A percentile compares a stretch with the other conserved stretches of the same genome.
Conservation (phyloP, 805 yeast genomes). For the Hanseniaspora singularis region DNA sequence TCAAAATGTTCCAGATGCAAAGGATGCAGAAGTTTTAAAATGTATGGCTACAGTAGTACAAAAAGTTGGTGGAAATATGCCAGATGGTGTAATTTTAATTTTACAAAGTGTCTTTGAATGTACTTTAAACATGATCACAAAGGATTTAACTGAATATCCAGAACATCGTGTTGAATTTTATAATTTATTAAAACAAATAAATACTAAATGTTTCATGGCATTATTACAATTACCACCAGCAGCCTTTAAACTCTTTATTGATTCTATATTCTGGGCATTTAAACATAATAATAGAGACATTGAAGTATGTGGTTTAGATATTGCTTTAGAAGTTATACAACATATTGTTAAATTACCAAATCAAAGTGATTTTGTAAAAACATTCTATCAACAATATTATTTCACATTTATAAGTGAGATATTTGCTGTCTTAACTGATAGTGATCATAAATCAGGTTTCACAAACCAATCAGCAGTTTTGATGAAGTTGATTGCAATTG, state of each 20-base stretch:
- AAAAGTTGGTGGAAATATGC: conserved; percentile 76
- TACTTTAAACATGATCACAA: conserved; percentile 88
- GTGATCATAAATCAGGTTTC: conserved; percentile 96
- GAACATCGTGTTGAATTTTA: conserved; percentile 96
- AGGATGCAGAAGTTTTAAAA: conserved; percentile 93
- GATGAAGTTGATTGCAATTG: conserved; percentile 70
- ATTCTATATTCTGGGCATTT: conserved; percentile 95
- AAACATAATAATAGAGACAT: conserved; percentile 96
- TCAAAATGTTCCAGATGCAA: conserved; percentile 82
- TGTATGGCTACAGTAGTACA: conserved; percentile 85
- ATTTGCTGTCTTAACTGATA: conserved; percentile 87
- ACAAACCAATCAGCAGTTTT: conserved; percentile 73
- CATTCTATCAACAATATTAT: conserved; percentile 78
- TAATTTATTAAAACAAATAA: conserved; percentile 75
- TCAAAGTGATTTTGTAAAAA: conserved; percentile 56
- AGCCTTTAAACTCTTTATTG: conserved; percentile 80
- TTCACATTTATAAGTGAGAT: conserved; percentile 85
- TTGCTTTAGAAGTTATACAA: conserved; percentile 69
- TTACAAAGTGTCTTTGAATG: conserved; percentile 86
- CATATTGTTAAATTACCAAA: conserved; percentile 68
- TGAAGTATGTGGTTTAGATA: conserved; percentile 77
- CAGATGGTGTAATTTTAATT: conserved; percentile 77
- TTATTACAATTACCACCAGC: conserved; percentile 78
- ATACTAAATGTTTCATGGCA: conserved; percentile 74
- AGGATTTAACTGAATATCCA: conserved; percentile 91